Evolutionary conservation across 306 rosid species (phyloP), one percentile per base, ranked within the genome.

Genomic region (Ochetophila trinervis): DNA sequence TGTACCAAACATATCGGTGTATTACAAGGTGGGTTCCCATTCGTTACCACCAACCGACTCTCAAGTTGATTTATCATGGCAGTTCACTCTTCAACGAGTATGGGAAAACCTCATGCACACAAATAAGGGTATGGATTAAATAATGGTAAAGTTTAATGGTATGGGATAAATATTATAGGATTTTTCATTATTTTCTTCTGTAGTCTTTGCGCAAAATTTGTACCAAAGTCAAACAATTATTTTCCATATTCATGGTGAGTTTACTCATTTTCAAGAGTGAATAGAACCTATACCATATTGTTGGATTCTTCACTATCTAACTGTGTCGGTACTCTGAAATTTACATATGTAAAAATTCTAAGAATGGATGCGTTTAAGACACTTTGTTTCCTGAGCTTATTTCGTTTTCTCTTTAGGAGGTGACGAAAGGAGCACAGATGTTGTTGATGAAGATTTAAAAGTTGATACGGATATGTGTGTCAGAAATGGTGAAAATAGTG

Each of bases 21-120:
- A 84, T 71, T 30, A 80, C 80, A 93, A 87, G 85, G 94, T 89
- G 57, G 97, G 97, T 51, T 79, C 90, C 19, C 91, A 84, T 79
- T 73, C 83, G 66, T 69, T 60, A 78, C 53, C 87, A 50, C 73
- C 78, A 4, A 57, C 76, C 7, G 86, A 81, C 57, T 62, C 82
- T 78, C 78, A 82, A 65, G 82, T 83, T 53, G 97, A 93, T 82
- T 85, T 93, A 65, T 87, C 98, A 0, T 89, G 98, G 98, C 98
- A 93, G 78, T 80, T 86, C 18, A 67, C 75, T 60, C 87, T 93
- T 70, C 90, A 84, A 82, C 86, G 79, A 72, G 84, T 78, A 63
- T 93, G 97, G 97, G 94, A 93, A 76, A 87, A 74, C 77, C 84
- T 86, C 70, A 81, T 84, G 80, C 81, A 79, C 78, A 76, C 83